These are phyloP conservation scores for Harrya chromipes DNA, from an alignment of 768 basidiomycete genomes.

Conservation along the genomic window DNA sequence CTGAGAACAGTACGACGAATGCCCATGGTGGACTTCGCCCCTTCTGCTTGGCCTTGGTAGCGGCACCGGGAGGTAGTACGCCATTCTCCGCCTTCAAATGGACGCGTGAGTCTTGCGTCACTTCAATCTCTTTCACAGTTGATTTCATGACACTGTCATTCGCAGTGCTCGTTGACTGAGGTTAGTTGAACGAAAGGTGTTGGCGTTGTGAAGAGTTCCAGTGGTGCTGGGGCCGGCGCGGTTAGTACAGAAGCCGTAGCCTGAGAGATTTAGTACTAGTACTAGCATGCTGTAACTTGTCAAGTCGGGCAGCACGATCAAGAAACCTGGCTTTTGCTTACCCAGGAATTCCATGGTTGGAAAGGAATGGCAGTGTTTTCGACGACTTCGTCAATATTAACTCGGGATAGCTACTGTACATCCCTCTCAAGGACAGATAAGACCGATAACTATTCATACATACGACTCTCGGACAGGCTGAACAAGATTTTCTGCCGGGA, in stretches of 20 bases:
- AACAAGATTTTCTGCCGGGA: neutral
- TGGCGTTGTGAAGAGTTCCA: no score
- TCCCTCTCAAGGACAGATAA: neutral
- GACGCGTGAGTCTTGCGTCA: slow-evolving; percentile 1
- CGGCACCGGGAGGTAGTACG: neutral
- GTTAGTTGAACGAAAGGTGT: no score
- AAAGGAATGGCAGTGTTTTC: no score
- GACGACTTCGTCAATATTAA: no score
- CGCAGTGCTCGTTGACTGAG: neutral
- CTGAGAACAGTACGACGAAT: slow-evolving; percentile 14
- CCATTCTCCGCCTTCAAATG: neutral
- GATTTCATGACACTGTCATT: slow-evolving; percentile 5
- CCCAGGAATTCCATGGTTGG: no score
- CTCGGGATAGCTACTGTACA: neutral
- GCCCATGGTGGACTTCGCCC: slow-evolving; percentile 10
- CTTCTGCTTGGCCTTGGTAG: slow-evolving; percentile 2
- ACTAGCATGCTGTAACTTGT: no score
- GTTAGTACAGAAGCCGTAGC: no score
- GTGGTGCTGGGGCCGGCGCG: no score
- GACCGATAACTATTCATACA: slow-evolving; percentile 2
- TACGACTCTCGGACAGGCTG: neutral
- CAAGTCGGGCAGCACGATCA: no score
- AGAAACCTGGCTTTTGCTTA: no score
- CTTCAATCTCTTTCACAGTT: neutral
- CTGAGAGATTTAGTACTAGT: no score